Evolutionary conservation across 495 filamentous ascomycete genomes (phyloP).

Genomic region (Margaritispora aquatica): DNA sequence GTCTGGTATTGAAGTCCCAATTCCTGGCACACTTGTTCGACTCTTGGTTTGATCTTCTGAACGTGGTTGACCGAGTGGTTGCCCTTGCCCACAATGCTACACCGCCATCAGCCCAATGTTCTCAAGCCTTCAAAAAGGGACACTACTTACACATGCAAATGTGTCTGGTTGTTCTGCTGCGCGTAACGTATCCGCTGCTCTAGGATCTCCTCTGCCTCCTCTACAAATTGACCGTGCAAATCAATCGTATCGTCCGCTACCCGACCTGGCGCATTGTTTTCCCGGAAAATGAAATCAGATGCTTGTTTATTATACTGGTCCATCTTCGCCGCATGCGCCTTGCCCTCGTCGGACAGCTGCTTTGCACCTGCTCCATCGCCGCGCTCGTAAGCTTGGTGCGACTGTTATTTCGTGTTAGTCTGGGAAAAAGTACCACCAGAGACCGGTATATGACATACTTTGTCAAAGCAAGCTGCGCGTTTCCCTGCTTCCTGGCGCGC

Average conservation of each 20-base stretch:
- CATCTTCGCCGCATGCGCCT: constrained; percentile 70
- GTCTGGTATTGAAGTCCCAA: constrained; percentile 74
- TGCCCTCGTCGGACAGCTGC: constrained; percentile 74
- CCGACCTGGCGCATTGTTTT: constrained; percentile 72
- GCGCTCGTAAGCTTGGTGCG: constrained; percentile 70
- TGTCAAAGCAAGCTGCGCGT: constrained; percentile 66
- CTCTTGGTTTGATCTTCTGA: constrained; percentile 86
- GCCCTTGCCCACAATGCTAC: constrained; percentile 87
- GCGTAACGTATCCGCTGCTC: constrained; percentile 75
- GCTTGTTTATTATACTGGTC: constrained; percentile 83
- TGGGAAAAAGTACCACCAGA: too few relatives aligned
- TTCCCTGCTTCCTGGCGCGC: constrained; percentile 73
- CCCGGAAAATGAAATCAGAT: constrained; percentile 87
- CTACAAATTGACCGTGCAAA: constrained; percentile 87
- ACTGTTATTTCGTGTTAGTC: constrained; percentile 35
- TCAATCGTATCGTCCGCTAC: constrained; percentile 81
- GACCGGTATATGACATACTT: constrained; percentile 34
- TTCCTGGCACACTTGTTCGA: constrained; percentile 78
- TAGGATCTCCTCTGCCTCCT: constrained; percentile 87
- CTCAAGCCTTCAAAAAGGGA: not conserved
- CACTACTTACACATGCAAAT: constrained; percentile 61
- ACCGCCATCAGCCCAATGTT: not conserved
- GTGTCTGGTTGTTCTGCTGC: constrained; percentile 59
- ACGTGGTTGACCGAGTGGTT: constrained; percentile 76
- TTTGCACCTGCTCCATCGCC: constrained; percentile 79